These are phyloP conservation scores for Peterozyma toletana DNA, from an alignment of 805 yeast species.

Conservation along the genomic window DNA sequence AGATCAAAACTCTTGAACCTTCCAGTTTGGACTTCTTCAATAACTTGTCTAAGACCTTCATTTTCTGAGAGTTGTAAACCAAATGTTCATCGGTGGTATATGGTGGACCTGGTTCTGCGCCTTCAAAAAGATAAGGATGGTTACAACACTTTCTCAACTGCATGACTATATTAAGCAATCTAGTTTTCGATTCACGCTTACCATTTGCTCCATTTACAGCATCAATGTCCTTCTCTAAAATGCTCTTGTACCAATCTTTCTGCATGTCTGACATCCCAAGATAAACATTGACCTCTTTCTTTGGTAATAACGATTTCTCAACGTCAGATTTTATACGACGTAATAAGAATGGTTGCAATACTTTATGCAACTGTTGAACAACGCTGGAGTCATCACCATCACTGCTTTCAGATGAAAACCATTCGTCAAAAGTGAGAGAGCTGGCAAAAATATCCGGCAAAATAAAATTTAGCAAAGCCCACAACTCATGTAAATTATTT, in stretches of 20 bases:
- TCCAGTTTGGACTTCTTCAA: constrained; percentile 54
- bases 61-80: constrained; percentile 64
- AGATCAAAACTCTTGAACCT: constrained; percentile 73
- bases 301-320: constrained; percentile 72
- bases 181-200: constrained; percentile 66
- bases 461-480: constrained; percentile 74
- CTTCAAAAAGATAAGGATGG: constrained; percentile 80
- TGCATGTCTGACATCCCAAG: constrained; percentile 78
- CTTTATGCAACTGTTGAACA: constrained; percentile 67
- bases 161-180: constrained; percentile 76
- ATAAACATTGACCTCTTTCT: constrained; percentile 66
- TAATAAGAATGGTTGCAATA: constrained; percentile 64
- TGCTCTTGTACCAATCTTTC: constrained; percentile 67
- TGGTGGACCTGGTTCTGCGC: constrained; percentile 89
- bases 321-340: constrained; percentile 77
- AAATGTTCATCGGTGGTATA: constrained; percentile 80
- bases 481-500: constrained; percentile 70
- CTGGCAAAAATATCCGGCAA: constrained; percentile 76
- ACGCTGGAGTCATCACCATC: constrained; percentile 26
- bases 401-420: constrained; percentile 47
- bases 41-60: constrained; percentile 63
- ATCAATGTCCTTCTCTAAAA: constrained; percentile 73
- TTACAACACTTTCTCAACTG: constrained; percentile 80
- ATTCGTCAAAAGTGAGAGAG: constrained; percentile 64
- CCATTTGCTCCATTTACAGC: constrained; percentile 82